Evolutionary conservation across 2,329 filamentous ascomycete genomes (phyloP), one percentile per base, ranked within the genome.

Genomic region (Hymenoscyphus fructigenus): DNA sequence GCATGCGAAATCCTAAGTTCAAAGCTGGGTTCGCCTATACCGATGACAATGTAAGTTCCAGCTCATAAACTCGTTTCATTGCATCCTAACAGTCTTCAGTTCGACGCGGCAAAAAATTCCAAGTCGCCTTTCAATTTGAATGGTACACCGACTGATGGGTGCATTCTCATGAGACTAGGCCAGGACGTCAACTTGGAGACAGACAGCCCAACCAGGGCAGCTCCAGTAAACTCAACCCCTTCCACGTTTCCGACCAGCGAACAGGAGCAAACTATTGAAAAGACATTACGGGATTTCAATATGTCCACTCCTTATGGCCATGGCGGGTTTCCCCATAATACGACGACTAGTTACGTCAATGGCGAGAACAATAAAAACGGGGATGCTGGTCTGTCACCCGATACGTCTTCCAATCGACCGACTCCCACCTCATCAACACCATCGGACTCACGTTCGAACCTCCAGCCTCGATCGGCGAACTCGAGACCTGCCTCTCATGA

Each of bases 371-470:
- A 76, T 61, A 82, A 60, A 36, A 76, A 78, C 17, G 67, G 61
- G 7, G 71, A 73, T 29, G 59, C 66, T 1, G 68, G 71, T 15
- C 59, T 69, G 9, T 74, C 72, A 34, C 71, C 71, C 28, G 70
- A 70, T 41, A 70, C 71, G 1, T 72, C 70, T 20, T 63, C 85
- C 2, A 84, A 80, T 66, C 78, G 83, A n/a, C 84, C 81, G 26
- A 88, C 86, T 12, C 86, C 86, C 2, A 87, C 84, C 70, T 88
- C 86, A 3, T 86, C 83, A 70, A 78, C 77, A 6, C 75, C 78
- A 1, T 83, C 82, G 1, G 82, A 84, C n/a, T 74, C 68, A 4
- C 68, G 69, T 12, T 53, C 69, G 1, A 71, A 68, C 26, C n/a
- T 70, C 0, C 66, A 71, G 9, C 56, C 60, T 20, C 66, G 60